Evolutionary conservation across 805 yeast genomes (phyloP).

Genomic region (Saturnispora dispora): DNA sequence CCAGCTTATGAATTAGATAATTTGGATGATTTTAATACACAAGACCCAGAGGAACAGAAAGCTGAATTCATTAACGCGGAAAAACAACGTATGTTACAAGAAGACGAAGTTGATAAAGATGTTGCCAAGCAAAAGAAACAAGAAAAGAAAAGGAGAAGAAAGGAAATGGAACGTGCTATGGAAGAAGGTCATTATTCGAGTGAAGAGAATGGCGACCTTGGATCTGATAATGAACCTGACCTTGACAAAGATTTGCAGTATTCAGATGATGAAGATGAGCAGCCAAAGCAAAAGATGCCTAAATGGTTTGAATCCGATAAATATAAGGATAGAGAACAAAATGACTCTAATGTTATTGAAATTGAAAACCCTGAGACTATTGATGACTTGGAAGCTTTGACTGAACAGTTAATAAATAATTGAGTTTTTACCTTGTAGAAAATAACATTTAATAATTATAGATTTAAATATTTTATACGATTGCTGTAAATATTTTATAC

Average conservation of each 20-base stretch:
- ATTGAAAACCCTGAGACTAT: conserved; percentile 82
- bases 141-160: conserved; percentile 83
- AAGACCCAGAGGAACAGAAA: conserved; percentile 54
- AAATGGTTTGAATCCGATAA: conserved; percentile 39
- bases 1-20: conserved; percentile 85
- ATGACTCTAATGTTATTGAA: conserved; percentile 44
- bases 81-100: conserved; percentile 53
- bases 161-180: conserved; percentile 60
- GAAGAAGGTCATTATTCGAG: conserved; percentile 32
- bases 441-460: background rate
- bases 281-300: conserved; percentile 29
- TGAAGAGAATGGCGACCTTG: conserved; percentile 21
- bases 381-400: conserved; percentile 88
- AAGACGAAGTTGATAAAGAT: conserved; percentile 71
- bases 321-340: conserved; percentile 16
- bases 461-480: background rate
- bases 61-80: conserved; percentile 58
- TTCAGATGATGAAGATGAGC: conserved; percentile 23
- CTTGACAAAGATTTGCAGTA: conserved; percentile 9
- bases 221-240: conserved; percentile 16
- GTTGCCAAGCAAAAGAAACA: conserved; percentile 67
- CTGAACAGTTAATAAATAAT: conserved; percentile 24
- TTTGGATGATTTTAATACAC: conserved; percentile 73
- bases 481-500: conserved; percentile 16
- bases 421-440: background rate